phyloP scores from a whole-genome alignment of 1,139 yeast species.

The Saccharomyces hybrid region DNA sequence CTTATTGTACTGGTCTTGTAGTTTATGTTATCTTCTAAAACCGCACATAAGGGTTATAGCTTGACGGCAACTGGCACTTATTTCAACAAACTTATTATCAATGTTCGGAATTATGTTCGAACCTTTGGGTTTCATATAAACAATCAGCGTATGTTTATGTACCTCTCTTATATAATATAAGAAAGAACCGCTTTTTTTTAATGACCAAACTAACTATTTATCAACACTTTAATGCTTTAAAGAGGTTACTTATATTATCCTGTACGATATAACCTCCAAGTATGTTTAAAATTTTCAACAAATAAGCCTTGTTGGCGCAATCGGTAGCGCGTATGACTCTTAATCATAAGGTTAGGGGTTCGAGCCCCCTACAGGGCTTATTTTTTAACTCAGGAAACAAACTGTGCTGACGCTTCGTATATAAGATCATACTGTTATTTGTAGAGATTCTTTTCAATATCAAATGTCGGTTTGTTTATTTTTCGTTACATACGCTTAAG shows the following conservation, averaged over 20 bases:
- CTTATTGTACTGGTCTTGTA: too few species aligned
- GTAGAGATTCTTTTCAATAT: background rate
- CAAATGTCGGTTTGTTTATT: background rate
- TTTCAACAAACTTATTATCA: background rate
- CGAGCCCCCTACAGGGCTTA: slow-evolving; percentile 41
- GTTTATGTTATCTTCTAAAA: too few species aligned
- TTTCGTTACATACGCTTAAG: too few species aligned
- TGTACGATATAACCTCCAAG: background rate
- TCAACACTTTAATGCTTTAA: background rate
- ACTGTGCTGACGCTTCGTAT: background rate
- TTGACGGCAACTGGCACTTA: background rate
- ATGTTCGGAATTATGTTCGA: too few species aligned
- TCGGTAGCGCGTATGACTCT: slow-evolving; percentile 43
- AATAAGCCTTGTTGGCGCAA: slow-evolving; percentile 39
- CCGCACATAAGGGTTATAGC: background rate
- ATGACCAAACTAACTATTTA: background rate
- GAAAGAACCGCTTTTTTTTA: background rate
- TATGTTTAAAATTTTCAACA: background rate
- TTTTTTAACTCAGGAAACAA: background rate
- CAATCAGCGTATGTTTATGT: too few species aligned
- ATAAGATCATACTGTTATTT: background rate
- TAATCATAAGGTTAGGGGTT: slow-evolving; percentile 41
- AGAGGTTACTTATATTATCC: background rate
- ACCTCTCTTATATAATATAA: too few species aligned
- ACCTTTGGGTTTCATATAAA: too few species aligned